Evolutionary conservation across 106 monocot genomes (phyloP), one percentile per base, ranked within the genome.

Genomic region (Phalaenopsis aphrodite): DNA sequence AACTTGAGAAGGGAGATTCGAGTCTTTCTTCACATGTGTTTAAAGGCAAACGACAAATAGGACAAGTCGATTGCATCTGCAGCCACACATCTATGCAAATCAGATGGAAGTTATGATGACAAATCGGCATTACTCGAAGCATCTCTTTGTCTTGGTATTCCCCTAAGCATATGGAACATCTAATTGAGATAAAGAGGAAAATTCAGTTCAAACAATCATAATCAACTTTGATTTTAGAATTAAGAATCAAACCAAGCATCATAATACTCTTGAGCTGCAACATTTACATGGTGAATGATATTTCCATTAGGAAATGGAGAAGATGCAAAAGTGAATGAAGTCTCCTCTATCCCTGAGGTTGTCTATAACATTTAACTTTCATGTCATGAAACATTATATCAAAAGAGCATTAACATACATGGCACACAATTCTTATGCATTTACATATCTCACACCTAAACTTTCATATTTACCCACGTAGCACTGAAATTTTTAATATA

Each of bases 141-240:
- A 86, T 46, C 56, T 93, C 90, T 79, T 85, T 93, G 67, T 93
- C 90, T 86, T 90, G 71, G 56, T 93, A 93, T 75, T 93, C 90
- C 7, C 77, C 88, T 77, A 90, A 79, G 79, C 92, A 93, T 76
- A 93, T 93, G 2, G 90, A 83, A 76, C 92, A 92, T 81, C 89
- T 93, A 84, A 58, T 58, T 55, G 49, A 58, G 30, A 30, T 5
- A 23, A 79, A 85, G 10, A 19, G 48, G 2, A 12, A 45, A 69
- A 77, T 43, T 52, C 55, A 42, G 24, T 42, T 64, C 19, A 16
- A 42, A 42, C 5, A 42, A 6, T n/a, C 4, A 74, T 74, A 74
- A n/a, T 74, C n/a, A n/a, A 8, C 17, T 14, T 66, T 15, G 11
- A 15, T 37, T 37, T 69, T 15, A 37, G 69, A 69, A 69, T 39